Base-by-base conservation (phyloP, 176 grass and related monocot species). In the Triticum urartu region DNA sequence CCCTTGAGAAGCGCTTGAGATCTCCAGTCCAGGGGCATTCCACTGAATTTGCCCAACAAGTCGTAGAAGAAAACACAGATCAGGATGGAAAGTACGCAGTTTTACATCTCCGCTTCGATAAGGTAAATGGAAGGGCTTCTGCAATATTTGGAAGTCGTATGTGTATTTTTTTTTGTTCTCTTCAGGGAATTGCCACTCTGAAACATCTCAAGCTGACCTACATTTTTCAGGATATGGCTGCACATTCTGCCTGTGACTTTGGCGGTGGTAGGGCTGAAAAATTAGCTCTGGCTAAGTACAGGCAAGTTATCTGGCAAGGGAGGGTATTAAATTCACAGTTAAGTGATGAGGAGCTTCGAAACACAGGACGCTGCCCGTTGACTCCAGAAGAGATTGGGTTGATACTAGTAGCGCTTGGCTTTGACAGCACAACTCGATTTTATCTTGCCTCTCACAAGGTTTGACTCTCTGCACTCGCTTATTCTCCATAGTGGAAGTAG, bases 391-490 rank as follows among this genome's bases (percentile, higher is more conserved):
- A 98, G 64, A 92, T 95, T 61, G 96, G 96, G 21, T 38, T 98
- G 75, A 85, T 98, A 75, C 83, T 98, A 65, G 84, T 82, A 79
- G 93, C 89, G 11, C 80, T 98, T 40, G 95, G 93, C 30, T 98
- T 98, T 83, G 93, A 95, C 59, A 78, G 39, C 47, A 92, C 28
- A 78, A 94, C 96, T 77, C 84, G 79, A 81, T 88, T 98, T 20
- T 98, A 93, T 90, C 95, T 98, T 89, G 95, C 95, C 32, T 98
- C 95, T 72, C 95, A 98, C 89, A 95, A 93, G 93, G 95, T 98
- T 68, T 38, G 52, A 36, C 76, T 72, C 32, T 21, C 28, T 63
- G 2, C 1, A 1, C 45, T 70, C 40, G 28, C 47, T 71, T 11
- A 28, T 75, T 95, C 33, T 38, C 85, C 22, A 6, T 8, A 24